Percentiles rank a stretch among this genome's conserved stretches.
These are phyloP conservation scores for Teunomyces stri DNA, from an alignment of 805 yeast species.

Conservation along the genomic window DNA sequence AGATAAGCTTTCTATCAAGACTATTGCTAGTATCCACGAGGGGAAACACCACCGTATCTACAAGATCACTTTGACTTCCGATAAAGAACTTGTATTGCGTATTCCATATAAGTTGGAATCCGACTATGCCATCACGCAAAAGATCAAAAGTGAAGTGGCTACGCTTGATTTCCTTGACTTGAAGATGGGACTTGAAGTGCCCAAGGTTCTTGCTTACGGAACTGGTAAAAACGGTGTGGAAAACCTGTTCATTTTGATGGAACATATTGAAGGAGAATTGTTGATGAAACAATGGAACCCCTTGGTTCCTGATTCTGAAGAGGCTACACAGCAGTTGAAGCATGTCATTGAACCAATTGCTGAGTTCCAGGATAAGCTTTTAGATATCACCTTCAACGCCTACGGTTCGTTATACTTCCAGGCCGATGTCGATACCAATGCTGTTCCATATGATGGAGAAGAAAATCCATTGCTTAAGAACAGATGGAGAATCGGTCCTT, in stretches of 20 bases:
- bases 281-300: conserved; percentile 94
- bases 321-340: conserved; percentile 49
- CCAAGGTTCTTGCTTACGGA: conserved; percentile 70
- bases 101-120: conserved; percentile 80
- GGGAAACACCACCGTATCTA: conserved; percentile 93
- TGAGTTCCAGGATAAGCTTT: conserved; percentile 57
- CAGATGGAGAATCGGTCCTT: conserved; percentile 92
- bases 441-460: conserved; percentile 62
- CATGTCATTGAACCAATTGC: conserved; percentile 71
- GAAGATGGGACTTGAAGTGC: conserved; percentile 68
- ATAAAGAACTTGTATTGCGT: conserved; percentile 67
- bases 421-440: conserved; percentile 57
- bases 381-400: conserved; percentile 59
- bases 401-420: conserved; percentile 83
- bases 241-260: conserved; percentile 79
- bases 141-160: conserved; percentile 87
- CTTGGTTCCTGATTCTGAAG: conserved; percentile 55
- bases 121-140: conserved; percentile 59
- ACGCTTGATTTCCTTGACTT: conserved; percentile 77
- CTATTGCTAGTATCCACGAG: conserved; percentile 83
- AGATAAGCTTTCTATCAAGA: conserved; percentile 51
- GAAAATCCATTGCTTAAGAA: conserved; percentile 48
- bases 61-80: conserved; percentile 62
- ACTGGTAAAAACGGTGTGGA: conserved; percentile 61
- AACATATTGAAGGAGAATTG: conserved; percentile 72